These are phyloP conservation scores for Globisporangium parvum DNA, from an alignment of 352 stramenopile species.

Conservation along the genomic window DNA sequence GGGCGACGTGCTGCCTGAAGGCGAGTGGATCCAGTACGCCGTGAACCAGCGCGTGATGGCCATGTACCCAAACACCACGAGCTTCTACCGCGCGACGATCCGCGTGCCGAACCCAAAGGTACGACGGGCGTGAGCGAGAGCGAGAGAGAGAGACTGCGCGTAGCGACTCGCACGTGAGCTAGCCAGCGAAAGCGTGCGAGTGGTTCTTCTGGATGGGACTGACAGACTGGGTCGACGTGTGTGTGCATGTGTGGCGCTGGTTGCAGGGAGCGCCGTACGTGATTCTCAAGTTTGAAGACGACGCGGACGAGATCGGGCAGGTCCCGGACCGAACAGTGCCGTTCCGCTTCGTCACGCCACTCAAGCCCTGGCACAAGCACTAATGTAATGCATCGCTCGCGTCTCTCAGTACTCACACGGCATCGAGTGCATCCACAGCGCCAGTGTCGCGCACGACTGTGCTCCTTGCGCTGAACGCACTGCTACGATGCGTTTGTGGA, in stretches of 20 bases:
- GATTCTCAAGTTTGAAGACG: constrained; percentile 97
- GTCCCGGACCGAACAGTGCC: constrained; percentile 91
- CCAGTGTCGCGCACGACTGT: too few relatives aligned
- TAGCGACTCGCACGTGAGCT: neutral
- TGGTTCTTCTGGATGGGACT: neutral
- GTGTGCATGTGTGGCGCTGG: constrained; percentile 3
- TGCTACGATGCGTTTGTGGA: too few relatives aligned
- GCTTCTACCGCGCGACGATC: constrained; percentile 94
- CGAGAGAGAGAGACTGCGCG: neutral
- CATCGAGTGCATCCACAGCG: too few relatives aligned
- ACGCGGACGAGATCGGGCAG: constrained; percentile 90
- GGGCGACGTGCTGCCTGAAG: constrained; percentile 48
- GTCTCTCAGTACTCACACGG: too few relatives aligned
- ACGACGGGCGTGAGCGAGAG: neutral
- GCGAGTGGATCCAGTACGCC: constrained; percentile 76
- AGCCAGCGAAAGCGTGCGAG: neutral
- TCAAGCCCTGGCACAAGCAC: constrained; percentile 40
- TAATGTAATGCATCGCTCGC: neutral
- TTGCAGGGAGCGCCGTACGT: constrained; percentile 84
- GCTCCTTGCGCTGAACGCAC: too few relatives aligned
- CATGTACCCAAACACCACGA: constrained; percentile 97
- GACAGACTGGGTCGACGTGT: neutral
- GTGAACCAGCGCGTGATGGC: constrained; percentile 93
- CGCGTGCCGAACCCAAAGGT: constrained; percentile 86
- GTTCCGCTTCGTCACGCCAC: constrained; percentile 91